Evolutionary conservation across 2,329 filamentous ascomycete species (phyloP), one percentile per base, ranked within the genome.

Genomic region (Sporothrix brasiliensis): DNA sequence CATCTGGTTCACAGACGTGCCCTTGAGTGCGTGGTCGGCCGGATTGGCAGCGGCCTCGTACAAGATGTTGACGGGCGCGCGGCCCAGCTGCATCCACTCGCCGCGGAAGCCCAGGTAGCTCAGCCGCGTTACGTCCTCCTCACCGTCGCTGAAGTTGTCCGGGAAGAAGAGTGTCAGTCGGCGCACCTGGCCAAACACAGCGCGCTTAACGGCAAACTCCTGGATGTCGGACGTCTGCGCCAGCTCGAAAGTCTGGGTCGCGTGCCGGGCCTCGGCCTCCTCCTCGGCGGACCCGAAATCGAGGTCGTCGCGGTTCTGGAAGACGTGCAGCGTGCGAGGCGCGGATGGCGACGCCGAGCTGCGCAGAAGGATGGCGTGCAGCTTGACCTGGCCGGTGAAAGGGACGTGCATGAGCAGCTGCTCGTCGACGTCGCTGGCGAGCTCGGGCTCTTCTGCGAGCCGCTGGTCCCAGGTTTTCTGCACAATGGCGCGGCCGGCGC

Each of bases 41-140:
- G 94, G 95, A 79, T 97, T 97, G 49, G 95, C 91, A 34, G 94
- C 94, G 21, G 93, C 91, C 85, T 99, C 95, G 80, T 98, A 99
- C 72, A 97, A 77, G 75, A 98, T 94, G 75, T 91, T 93, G 7
- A 91, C 83, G 0, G 95, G 93, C 78, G 94, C 92, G 69, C 91
- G 86, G 61, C 91, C 95, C 77, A 97, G 80, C 78, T 89, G 89
- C 87, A 95, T 95, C 85, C 93, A 98, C 80, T 97, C 92, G 30
- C 95, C 95, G 81, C 92, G 94, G 83, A 99, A 98, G 0, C 92
- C 95, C 70, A 98, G 74, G 81, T 97, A 99, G 73, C 85, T 89
- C 1, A 98, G 79, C 65, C 89, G 86, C 58, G 92, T 94, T 69
- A 91, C 88, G 69, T 96, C 92, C 77, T 94, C 92, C 16, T 93